Base-by-base conservation (phyloP, 2,329 filamentous ascomycete genomes). In the Xylaria sp. region DNA sequence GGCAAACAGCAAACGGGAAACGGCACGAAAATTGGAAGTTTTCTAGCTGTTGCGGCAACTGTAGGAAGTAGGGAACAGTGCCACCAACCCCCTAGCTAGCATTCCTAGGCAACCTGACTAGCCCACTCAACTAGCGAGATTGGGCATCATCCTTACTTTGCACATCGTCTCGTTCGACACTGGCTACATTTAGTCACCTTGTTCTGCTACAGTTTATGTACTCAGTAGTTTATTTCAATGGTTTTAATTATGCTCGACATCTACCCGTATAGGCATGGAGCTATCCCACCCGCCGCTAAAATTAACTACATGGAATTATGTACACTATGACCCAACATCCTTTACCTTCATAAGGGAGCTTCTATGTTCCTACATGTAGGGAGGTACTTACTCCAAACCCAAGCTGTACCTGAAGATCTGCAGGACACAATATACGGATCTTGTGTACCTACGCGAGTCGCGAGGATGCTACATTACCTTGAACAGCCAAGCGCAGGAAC, bases 281-380 rank as follows among this genome's bases (percentile, higher is more conserved):
- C 61, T 60, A 65, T 65, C 51, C 58, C 65, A 65, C 48, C 35
- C 55, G 50, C 58, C 65, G 58, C 62, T 65, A 65, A 65, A 65
- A 63, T 55, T 51, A 63, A 68, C 59, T n/a, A 29, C 27, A 16
- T 53, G 25, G 48, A n/a, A n/a, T 53, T 29, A n/a, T n/a, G n/a
- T n/a, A n/a, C n/a, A n/a, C n/a, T n/a, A n/a, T 54, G 13, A 32
- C 51, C 9, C 51, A 35, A 54, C 51, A 16, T 18, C 8, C 51
- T 2, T 18, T 35, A 54, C 27, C 12, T 54, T 16, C 51, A 21
- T 35, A 35, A 10, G 6, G 29, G 9, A 60, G 42, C 42, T 48
- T n/a, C n/a, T n/a, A n/a, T n/a, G n/a, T n/a, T n/a, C n/a, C n/a
- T n/a, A n/a, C n/a, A 48, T 9, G 2, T 54, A 37, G 9, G 21